A percentile compares a stretch with the other conserved stretches of the same genome.
Evolutionary conservation across 2,329 filamentous ascomycete genomes (phyloP).

Genomic region (Alternaria gaisen): DNA sequence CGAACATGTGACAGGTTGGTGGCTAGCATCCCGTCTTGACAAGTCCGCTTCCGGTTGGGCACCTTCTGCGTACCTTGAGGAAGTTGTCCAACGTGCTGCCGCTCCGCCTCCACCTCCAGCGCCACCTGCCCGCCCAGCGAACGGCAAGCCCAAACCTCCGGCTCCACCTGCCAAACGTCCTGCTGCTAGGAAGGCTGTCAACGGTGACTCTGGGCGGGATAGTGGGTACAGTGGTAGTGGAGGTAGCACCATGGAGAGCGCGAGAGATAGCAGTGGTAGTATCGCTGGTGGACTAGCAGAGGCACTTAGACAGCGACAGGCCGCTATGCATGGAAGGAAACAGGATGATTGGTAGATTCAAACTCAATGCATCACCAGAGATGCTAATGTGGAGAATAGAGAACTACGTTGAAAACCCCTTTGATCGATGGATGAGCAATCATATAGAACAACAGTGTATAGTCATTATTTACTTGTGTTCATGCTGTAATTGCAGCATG

Average conservation of each 20-base stretch:
- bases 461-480: not conserved
- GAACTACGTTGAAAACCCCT: not conserved
- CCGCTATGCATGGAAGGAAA: slow-evolving; percentile 57
- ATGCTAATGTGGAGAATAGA: not conserved
- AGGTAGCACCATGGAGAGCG: slow-evolving; percentile 48
- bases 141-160: slow-evolving; percentile 75
- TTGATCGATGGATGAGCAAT: not conserved
- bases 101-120: slow-evolving; percentile 62
- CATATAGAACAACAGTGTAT: not conserved
- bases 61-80: slow-evolving; percentile 92
- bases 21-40: slow-evolving; percentile 81
- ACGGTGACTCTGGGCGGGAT: slow-evolving; percentile 72
- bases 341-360: slow-evolving; percentile 46
- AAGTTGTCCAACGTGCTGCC: slow-evolving; percentile 67
- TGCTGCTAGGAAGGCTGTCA: slow-evolving; percentile 72
- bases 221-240: slow-evolving; percentile 57
- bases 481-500: not conserved
- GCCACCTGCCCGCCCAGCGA: slow-evolving; percentile 67
- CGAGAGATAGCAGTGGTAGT: slow-evolving; percentile 53
- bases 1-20: slow-evolving; percentile 75
- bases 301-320: slow-evolving; percentile 59
- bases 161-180: slow-evolving; percentile 84
- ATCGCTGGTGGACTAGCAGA: slow-evolving; percentile 62
- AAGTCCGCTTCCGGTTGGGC: slow-evolving; percentile 86
- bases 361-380: not conserved